A percentile compares a stretch with the other conserved stretches of the same genome.
These are phyloP conservation scores for Saussurea involucrata DNA, from an alignment of 129 eudicot genomes.

Conservation along the genomic window DNA sequence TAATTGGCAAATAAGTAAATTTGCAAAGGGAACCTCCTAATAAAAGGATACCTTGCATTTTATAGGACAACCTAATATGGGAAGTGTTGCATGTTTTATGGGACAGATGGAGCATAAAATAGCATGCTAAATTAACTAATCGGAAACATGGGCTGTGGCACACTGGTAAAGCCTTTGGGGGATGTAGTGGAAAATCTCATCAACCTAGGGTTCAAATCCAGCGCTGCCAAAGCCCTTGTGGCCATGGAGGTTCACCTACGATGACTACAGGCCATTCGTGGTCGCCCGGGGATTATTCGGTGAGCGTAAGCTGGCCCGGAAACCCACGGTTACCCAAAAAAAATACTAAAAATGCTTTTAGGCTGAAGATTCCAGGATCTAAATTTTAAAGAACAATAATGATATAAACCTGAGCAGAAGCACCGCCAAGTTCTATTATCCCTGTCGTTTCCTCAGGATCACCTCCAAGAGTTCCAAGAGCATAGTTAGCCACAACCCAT, in stretches of 20 bases:
- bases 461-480: conserved; percentile 91
- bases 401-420: conserved; percentile 85
- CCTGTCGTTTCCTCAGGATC: conserved; percentile 86
- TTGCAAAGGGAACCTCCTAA: background rate
- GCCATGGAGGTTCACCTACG: no score
- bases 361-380: background rate
- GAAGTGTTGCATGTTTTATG: background rate
- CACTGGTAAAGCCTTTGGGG: no score
- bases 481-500: conserved; percentile 98
- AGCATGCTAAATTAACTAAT: background rate
- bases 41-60: background rate
- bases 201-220: no score
- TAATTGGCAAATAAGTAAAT: background rate
- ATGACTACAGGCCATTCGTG: no score
- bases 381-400: background rate
- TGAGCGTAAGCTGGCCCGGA: no score
- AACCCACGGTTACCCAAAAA: no score
- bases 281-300: no score
- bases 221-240: no score
- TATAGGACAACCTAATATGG: background rate
- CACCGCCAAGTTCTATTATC: conserved; percentile 98
- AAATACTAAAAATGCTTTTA: no score
- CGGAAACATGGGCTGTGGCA: no score
- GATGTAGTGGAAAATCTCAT: no score
- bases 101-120: background rate